These are phyloP conservation scores for Cyclotella cryptica DNA, from an alignment of 108 stramenopile genomes.

Conservation along the genomic window DNA sequence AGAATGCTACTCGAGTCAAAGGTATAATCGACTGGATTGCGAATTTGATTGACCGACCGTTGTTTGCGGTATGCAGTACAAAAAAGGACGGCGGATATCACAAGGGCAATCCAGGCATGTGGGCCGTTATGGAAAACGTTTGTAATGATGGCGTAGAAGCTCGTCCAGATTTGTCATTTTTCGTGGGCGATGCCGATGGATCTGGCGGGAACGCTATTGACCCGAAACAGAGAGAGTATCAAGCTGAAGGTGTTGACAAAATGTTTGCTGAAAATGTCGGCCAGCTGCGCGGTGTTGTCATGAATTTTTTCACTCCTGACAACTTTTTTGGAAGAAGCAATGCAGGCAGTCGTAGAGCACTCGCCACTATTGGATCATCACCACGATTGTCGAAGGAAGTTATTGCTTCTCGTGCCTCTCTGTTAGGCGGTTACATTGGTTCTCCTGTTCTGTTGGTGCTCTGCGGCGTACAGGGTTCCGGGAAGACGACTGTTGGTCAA, in stretches of 20 bases:
- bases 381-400: conserved; percentile 46
- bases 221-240: conserved; percentile 48
- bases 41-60: conserved; percentile 59
- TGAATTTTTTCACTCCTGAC: conserved; percentile 69
- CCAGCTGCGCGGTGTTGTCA: conserved; percentile 21
- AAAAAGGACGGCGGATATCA: conserved; percentile 70
- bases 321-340: conserved; percentile 77
- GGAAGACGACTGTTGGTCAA: conserved; percentile 74
- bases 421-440: conserved; percentile 62
- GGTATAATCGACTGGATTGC: conserved; percentile 79
- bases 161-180: conserved; percentile 70
- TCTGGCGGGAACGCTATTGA: conserved; percentile 18
- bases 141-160: conserved; percentile 48
- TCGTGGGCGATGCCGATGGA: conserved; percentile 80
- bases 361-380: conserved; percentile 6
- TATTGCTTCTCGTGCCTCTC: conserved; percentile 54
- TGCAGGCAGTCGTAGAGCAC: conserved; percentile 38
- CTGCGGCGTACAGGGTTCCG: conserved; percentile 78
- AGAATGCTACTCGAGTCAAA: conserved; percentile 72
- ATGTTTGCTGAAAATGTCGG: conserved; percentile 73
- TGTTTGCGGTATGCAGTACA: conserved; percentile 69
- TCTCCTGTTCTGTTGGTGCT: conserved; percentile 72
- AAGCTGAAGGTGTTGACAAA: conserved; percentile 74
- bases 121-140: conserved; percentile 59
- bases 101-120: conserved; percentile 73